Percentiles rank a stretch among this genome's conserved stretches.
Conservation (phyloP, 2,329 filamentous ascomycete genomes). For the Arthrobotrys pseudoclavata region DNA sequence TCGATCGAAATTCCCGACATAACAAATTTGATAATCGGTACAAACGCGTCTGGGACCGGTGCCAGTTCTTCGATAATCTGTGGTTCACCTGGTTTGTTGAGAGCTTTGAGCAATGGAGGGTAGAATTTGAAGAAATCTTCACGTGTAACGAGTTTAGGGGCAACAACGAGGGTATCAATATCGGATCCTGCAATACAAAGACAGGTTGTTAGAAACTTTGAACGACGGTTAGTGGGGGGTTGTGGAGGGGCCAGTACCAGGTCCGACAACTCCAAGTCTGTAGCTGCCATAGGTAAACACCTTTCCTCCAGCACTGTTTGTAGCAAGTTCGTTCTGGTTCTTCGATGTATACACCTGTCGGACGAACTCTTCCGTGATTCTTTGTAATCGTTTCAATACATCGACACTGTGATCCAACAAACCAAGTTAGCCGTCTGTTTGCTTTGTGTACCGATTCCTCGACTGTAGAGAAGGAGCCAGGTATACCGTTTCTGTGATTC, state of each 20-base stretch:
- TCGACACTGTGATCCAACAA: slow-evolving; percentile 70
- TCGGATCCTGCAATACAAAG: slow-evolving; percentile 78
- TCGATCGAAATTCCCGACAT: slow-evolving; percentile 93
- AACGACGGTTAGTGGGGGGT: too few relatives aligned
- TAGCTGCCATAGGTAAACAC: slow-evolving; percentile 98
- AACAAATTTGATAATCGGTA: slow-evolving; percentile 97
- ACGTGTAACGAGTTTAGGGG: slow-evolving; percentile 86
- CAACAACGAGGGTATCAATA: slow-evolving; percentile 95
- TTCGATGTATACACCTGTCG: slow-evolving; percentile 81
- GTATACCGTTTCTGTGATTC: slow-evolving; percentile 84
- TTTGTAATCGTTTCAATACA: slow-evolving; percentile 82
- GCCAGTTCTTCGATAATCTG: slow-evolving; percentile 88
- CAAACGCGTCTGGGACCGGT: slow-evolving; percentile 88
- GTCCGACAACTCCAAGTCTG: slow-evolving; percentile 91
- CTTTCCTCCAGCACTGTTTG: slow-evolving; percentile 88
- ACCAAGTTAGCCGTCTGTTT: slow-evolving; percentile 22
- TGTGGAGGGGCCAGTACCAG: slow-evolving; percentile 68
- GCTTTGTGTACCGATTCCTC: background rate
- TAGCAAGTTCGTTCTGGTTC: slow-evolving; percentile 79
- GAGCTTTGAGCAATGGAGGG: slow-evolving; percentile 80
- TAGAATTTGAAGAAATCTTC: slow-evolving; percentile 94
- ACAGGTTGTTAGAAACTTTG: slow-evolving; percentile 18
- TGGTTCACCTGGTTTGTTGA: slow-evolving; percentile 73
- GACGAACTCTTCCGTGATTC: slow-evolving; percentile 87
- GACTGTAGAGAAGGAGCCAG: slow-evolving; percentile 51